Evolutionary conservation across 495 filamentous ascomycete genomes (phyloP).

Genomic region (Penicillium coffeae): DNA sequence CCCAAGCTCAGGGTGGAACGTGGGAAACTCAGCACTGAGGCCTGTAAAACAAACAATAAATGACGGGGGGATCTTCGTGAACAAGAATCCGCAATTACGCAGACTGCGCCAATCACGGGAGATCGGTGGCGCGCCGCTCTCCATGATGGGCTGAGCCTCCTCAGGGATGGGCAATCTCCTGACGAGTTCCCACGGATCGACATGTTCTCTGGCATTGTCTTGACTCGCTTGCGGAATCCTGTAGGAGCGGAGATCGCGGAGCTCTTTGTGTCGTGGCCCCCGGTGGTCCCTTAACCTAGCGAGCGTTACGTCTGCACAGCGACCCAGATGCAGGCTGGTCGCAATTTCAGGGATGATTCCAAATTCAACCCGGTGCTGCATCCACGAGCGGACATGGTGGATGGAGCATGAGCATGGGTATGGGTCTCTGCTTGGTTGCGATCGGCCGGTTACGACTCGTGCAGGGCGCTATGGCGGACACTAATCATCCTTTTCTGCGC

Average conservation of each 20-base stretch:
- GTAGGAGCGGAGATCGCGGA: background rate
- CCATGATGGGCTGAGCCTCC: background rate
- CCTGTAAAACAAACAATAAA: background rate
- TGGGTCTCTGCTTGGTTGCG: background rate
- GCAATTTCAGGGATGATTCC: constrained; percentile 5
- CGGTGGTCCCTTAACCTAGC: too few species aligned
- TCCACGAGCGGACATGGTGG: too few species aligned
- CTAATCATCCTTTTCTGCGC: background rate
- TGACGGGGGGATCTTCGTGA: too few species aligned
- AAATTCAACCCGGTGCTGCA: too few species aligned
- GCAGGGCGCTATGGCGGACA: background rate
- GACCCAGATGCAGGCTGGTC: background rate
- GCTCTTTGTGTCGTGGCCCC: background rate
- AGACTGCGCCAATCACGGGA: background rate
- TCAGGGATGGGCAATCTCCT: too few species aligned
- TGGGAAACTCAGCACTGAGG: constrained; percentile 3
- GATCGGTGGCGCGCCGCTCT: background rate
- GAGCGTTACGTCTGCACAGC: background rate
- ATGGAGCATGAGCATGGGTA: background rate
- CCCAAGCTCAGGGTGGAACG: constrained; percentile 7
- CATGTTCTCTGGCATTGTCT: background rate
- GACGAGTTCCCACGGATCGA: background rate
- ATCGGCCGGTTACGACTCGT: background rate
- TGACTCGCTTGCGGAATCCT: background rate
- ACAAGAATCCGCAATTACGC: too few species aligned